Evolutionary conservation across 306 rosid genomes (phyloP), one percentile per base, ranked within the genome.

Genomic region (Vigna reflexopilosa): DNA sequence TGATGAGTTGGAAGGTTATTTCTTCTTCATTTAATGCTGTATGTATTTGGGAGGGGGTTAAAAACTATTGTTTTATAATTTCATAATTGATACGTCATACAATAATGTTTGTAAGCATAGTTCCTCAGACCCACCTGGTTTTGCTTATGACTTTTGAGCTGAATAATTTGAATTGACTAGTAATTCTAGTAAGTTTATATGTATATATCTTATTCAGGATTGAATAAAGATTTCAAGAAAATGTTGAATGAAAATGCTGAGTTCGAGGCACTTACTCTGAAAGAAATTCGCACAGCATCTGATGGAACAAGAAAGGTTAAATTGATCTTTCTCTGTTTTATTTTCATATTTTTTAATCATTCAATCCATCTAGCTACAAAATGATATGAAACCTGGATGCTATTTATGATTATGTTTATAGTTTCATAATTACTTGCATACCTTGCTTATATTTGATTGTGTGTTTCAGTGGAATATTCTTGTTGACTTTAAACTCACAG

Each of bases 251-350:
- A 88, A 80, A 88, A 89, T 63, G 98, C 97, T 6, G 91, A 88
- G 71, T 89, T 90, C 81, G 88, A 83, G 81, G 94, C 87, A 1
- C 82, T 94, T 61, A 77, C 88, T 61, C 71, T 92, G 84, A 88
- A 89, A 63, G 89, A 88, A 78, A 89, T 90, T 59, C 82, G 34
- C 75, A 66, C 89, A 1, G 94, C 98, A 5, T 84, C 86, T 15
- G 98, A 94, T 79, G 97, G 96, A 84, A 92, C 97, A 75, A 90
- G 80, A 73, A 94, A 94, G 98, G 98, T 94, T 80, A 83, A 83
- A 81, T 69, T 61, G 58, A 64, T 85, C 82, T 80, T 83, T 69
- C 78, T 69, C 70, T 47, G n/a, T 75, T 69, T 44, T 52, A 49
- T 77, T 28, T 28, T 82, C 52, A 2, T 58, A 59, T 52, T 58